phyloP scores from a whole-genome alignment of 345 rosid species.

The Syzygium aqueum region DNA sequence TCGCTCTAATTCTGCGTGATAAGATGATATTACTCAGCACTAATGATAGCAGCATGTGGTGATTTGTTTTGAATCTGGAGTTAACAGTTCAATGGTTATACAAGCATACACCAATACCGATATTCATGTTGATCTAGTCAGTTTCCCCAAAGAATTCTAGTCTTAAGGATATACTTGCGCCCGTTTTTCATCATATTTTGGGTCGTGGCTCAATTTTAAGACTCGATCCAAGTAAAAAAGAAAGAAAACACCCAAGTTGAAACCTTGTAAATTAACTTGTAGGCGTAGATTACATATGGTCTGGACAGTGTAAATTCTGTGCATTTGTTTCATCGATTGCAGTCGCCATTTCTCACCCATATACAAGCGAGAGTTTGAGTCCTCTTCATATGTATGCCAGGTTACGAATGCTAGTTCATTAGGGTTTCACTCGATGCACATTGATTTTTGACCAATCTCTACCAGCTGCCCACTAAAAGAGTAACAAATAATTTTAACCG shows the following conservation, averaged over 20 bases:
- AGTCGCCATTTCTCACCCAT: not conserved
- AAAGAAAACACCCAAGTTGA: not conserved
- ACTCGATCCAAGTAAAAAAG: not conserved
- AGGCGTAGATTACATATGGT: not conserved
- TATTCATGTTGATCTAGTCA: not conserved
- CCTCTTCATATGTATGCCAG: not conserved
- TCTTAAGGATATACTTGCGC: not conserved
- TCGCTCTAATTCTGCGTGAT: not conserved
- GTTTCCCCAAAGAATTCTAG: not conserved
- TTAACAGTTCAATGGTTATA: not conserved
- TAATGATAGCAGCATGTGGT: not conserved
- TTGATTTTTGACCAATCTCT: not conserved
- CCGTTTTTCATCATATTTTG: not conserved
- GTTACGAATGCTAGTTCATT: not conserved
- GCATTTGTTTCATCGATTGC: not conserved
- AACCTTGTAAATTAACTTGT: not conserved
- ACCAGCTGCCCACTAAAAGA: not conserved
- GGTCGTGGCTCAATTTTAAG: not conserved
- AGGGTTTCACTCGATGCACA: not conserved
- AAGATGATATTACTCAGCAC: not conserved
- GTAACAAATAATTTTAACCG: not conserved
- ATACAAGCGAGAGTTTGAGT: not conserved
- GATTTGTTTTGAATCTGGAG: not conserved
- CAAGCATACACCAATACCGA: not conserved
- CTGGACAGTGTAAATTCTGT: not conserved